A percentile compares a stretch with the other conserved stretches of the same genome.
These are phyloP conservation scores for Malus sieversii DNA, from an alignment of 306 rosid genomes.

Conservation along the genomic window DNA sequence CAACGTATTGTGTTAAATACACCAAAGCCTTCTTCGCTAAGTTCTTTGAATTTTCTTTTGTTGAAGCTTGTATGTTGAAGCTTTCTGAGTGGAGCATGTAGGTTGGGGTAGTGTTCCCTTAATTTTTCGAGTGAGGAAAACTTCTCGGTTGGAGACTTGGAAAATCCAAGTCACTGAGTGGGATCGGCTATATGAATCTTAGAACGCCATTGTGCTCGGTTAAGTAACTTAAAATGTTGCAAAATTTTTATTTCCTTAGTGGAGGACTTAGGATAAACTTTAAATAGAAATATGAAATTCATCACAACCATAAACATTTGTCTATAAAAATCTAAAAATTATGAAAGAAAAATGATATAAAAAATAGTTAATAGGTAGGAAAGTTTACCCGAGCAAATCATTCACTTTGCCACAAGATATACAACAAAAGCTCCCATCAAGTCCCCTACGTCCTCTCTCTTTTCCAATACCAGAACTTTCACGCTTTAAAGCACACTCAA, in stretches of 20 bases:
- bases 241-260: no score
- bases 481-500: conserved; percentile 85
- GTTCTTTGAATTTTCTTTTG: no score
- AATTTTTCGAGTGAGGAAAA: no score
- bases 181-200: no score
- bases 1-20: no score
- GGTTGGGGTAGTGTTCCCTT: no score
- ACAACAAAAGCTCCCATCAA: conserved; percentile 80
- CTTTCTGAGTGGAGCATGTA: no score
- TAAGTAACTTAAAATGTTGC: neutral
- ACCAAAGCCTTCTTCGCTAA: no score
- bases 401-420: conserved; percentile 77
- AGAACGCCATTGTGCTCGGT: no score
- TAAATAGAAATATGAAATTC: neutral
- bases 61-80: no score
- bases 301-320: neutral
- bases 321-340: neutral
- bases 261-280: neutral
- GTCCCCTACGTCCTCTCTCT: conserved; percentile 35
- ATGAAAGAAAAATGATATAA: neutral
- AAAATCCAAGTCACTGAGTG: no score
- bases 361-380: neutral
- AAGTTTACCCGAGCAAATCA: conserved; percentile 79
- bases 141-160: no score
- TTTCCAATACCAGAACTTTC: conserved; percentile 60